Base-by-base conservation (phyloP, 1,284 basidiomycete species). In the Peniophora sp. region DNA sequence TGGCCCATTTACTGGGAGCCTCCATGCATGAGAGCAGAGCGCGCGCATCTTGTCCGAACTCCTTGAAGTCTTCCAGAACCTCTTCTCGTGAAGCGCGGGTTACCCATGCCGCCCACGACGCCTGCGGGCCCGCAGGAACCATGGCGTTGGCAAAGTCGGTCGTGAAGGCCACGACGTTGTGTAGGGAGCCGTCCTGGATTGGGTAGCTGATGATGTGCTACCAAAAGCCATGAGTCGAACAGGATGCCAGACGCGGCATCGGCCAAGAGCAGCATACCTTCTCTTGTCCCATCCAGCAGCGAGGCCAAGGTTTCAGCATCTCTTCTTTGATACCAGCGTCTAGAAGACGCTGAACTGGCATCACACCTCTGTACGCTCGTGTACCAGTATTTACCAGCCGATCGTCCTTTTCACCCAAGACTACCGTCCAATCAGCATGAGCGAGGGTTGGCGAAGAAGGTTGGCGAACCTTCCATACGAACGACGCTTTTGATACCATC, bases 191-290 rank as follows among this genome's bases (percentile, higher is more conserved):
- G 5, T 64, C 64, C 57, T 73, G 68, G 52, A 85, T 77, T 1
- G 79, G 77, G 59, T 78, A 81, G 2, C 73, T 71, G 47, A 82
- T 74, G 27, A 82, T 63, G 60, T 84, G 81, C 76, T 82, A n/a
- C n/a, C 6, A 17, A 53, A 41, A 20, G n/a, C 38, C 8, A 41
- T 17, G n/a, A 8, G 10, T n/a, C 10, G 46, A 48, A n/a, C 39
- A 48, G 49, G 14, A 24, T 41, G 25, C 25, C 12, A 23, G 14
- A 41, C 47, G 45, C 27, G 48, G 23, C 45, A 22, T 36, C 27
- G 51, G 19, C 14, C 34, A 25, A 3, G 43, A n/a, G 17, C 8
- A 32, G 45, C 60, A 45, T 48, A 77, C 78, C 65, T 72, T 74
- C 45, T 68, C 63, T 14, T 64, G 59, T 1, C 75, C 75, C 48